Evolutionary conservation across 345 rosid genomes (phyloP).

Genomic region (Dimocarpus longan): DNA sequence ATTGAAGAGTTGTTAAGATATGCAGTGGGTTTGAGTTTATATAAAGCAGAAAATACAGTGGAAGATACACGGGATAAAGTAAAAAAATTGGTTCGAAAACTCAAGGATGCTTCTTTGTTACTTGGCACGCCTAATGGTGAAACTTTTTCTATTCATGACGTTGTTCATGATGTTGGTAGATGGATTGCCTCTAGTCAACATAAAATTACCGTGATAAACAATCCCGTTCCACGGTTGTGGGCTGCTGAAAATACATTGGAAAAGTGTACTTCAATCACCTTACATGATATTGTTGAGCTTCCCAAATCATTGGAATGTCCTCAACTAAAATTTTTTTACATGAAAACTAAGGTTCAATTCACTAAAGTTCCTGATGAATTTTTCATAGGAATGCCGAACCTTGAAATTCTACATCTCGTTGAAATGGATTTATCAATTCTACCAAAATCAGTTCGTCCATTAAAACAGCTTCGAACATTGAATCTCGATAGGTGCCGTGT

Average conservation of each 20-base stretch:
- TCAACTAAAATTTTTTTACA: background rate
- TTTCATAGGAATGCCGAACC: background rate
- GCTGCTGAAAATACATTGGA: background rate
- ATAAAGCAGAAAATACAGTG: background rate
- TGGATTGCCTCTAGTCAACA: constrained; percentile 11
- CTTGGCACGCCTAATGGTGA: background rate
- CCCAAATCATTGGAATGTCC: constrained; percentile 19
- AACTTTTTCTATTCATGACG: constrained; percentile 8
- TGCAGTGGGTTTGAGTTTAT: constrained; percentile 18
- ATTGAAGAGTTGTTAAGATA: constrained; percentile 6
- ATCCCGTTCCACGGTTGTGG: background rate
- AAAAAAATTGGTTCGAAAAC: background rate
- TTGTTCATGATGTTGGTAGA: constrained; percentile 12
- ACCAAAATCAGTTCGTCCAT: constrained; percentile 10
- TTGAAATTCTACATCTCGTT: constrained; percentile 11
- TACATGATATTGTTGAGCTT: background rate
- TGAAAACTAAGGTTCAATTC: background rate
- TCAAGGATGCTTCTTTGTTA: background rate
- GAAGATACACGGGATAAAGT: constrained; percentile 13
- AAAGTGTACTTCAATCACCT: background rate
- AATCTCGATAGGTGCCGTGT: background rate
- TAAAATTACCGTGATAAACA: background rate
- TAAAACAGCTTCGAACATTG: constrained; percentile 20
- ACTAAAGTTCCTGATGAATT: background rate
- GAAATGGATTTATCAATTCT: background rate